Conservation (phyloP, 2,329 filamentous ascomycete species). For the Diaporthe sp. region DNA sequence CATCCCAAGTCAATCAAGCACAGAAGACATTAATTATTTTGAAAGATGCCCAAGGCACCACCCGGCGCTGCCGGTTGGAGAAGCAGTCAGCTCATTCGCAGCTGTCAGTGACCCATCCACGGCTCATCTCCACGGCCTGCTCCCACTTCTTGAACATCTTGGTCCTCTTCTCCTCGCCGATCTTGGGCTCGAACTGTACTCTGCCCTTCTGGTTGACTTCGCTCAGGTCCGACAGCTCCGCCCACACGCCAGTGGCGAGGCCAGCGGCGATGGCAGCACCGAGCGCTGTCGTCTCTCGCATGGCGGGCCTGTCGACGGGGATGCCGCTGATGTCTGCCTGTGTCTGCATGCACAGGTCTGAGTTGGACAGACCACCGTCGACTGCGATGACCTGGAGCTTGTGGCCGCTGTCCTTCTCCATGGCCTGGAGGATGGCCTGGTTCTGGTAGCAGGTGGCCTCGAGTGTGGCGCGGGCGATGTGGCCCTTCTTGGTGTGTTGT, state of each 20-base stretch:
- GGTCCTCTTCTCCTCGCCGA: conserved; percentile 59
- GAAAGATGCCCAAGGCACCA: background rate
- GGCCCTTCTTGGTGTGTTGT: conserved; percentile 85
- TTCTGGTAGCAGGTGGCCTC: conserved; percentile 95
- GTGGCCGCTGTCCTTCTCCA: conserved; percentile 88
- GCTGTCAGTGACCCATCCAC: conserved; percentile 62
- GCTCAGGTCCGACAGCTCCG: conserved; percentile 79
- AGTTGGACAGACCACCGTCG: conserved; percentile 91
- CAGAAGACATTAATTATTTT: conserved; percentile 5
- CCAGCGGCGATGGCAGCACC: conserved; percentile 91
- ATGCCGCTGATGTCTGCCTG: conserved; percentile 90
- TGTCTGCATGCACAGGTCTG: conserved; percentile 90
- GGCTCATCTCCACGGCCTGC: conserved; percentile 71
- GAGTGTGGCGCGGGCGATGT: conserved; percentile 89
- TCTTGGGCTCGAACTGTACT: conserved; percentile 77
- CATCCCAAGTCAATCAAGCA: conserved; percentile 14
- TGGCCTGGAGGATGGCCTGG: conserved; percentile 90
- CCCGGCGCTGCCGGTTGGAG: background rate
- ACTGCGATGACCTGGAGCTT: conserved; percentile 82
- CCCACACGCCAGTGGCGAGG: conserved; percentile 86
- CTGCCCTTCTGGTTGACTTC: conserved; percentile 79
- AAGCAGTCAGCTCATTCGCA: conserved; percentile 42
- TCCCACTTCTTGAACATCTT: conserved; percentile 67
- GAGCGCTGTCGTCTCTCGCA: conserved; percentile 92
- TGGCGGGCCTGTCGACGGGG: conserved; percentile 84